phyloP scores from a whole-genome alignment of 192 early-diverging fungal species.

The Coemansia nantahalensis region DNA sequence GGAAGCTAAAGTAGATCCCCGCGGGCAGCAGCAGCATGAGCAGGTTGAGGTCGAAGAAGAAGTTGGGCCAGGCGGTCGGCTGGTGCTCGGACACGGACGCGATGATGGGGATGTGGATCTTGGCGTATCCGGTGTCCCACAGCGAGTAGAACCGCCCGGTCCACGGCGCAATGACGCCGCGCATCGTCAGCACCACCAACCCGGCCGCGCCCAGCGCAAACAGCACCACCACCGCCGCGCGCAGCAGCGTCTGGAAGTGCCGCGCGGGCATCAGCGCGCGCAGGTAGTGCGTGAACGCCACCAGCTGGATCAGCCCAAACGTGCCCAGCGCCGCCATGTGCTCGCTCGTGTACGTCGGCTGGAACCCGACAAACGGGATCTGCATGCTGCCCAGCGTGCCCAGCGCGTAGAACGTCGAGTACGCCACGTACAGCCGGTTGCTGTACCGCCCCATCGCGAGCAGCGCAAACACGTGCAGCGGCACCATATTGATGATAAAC shows the following conservation, averaged over 20 bases:
- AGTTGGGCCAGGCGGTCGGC: slow-evolving; percentile 98
- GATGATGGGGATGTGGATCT: slow-evolving; percentile 99
- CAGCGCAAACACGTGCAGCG: slow-evolving; percentile 92
- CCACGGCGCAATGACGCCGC: slow-evolving; percentile 94
- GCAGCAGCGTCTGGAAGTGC: slow-evolving; percentile 84
- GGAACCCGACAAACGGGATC: slow-evolving; percentile 99
- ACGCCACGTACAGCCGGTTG: slow-evolving; percentile 90
- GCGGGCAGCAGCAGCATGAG: slow-evolving; percentile 97
- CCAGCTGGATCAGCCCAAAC: slow-evolving; percentile 94
- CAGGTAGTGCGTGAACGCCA: slow-evolving; percentile 87
- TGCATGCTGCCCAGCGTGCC: slow-evolving; percentile 98
- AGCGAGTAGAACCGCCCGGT: slow-evolving; percentile 99
- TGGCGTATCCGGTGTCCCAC: slow-evolving; percentile 99
- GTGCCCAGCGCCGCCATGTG: slow-evolving; percentile 99
- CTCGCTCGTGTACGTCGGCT: slow-evolving; percentile 93
- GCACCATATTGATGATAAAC: slow-evolving; percentile 99
- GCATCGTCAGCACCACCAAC: slow-evolving; percentile 72
- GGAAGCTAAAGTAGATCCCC: slow-evolving; percentile 97
- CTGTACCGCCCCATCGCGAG: slow-evolving; percentile 96
- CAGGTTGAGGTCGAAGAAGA: slow-evolving; percentile 98
- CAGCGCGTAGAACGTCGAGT: slow-evolving; percentile 97
- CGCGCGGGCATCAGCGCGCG: slow-evolving; percentile 74
- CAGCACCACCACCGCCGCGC: slow-evolving; percentile 57
- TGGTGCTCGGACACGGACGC: slow-evolving; percentile 99
- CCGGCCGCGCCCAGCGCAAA: slow-evolving; percentile 55